phyloP scores from a whole-genome alignment of 371 early-diverging fungal genomes.

The Mucor racemosus region DNA sequence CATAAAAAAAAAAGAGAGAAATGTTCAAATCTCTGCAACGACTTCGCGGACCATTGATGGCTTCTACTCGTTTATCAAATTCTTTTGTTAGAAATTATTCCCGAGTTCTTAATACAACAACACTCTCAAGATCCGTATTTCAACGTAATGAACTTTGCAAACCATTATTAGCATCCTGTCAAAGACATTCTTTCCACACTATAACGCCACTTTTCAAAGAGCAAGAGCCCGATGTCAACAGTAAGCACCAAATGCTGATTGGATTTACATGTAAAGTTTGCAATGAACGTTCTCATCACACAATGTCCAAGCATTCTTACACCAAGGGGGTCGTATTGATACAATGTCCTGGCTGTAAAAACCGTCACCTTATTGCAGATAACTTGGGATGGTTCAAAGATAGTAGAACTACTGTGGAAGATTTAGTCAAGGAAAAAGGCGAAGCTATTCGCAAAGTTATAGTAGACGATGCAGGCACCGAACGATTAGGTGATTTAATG shows the following conservation, averaged over 20 bases:
- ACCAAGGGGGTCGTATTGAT: conserved; percentile 92
- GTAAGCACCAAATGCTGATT: conserved; percentile 75
- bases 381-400: conserved; percentile 92
- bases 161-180: neutral
- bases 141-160: neutral
- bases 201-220: conserved; percentile 2
- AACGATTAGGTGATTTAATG: conserved; percentile 40
- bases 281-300: conserved; percentile 79
- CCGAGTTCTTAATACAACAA: too few relatives aligned
- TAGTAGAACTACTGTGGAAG: conserved; percentile 77
- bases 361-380: conserved; percentile 94
- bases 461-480: conserved; percentile 45
- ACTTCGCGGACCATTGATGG: neutral
- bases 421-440: conserved; percentile 83
- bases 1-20: neutral
- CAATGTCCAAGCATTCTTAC: conserved; percentile 92
- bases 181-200: neutral
- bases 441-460: conserved; percentile 66
- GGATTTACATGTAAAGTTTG: conserved; percentile 97
- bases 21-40: neutral
- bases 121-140: neutral
- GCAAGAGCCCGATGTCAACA: conserved; percentile 29
- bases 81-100: neutral
- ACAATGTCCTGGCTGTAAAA: conserved; percentile 90
- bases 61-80: neutral